These are phyloP conservation scores for Lentinula lateritia DNA, from an alignment of 768 basidiomycete species.

Conservation along the genomic window DNA sequence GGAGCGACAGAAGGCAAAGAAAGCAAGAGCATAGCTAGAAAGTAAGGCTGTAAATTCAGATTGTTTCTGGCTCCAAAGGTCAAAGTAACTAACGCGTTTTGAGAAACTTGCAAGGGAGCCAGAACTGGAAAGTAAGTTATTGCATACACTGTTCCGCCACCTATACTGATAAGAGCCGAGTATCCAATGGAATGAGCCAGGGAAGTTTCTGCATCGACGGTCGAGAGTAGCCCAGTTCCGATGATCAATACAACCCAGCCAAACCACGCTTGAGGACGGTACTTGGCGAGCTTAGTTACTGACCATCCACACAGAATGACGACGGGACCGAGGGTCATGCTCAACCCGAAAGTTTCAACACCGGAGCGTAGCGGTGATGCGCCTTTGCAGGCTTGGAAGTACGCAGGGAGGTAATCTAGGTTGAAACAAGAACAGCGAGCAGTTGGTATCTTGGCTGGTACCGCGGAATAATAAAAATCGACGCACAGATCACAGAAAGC, in stretches of 20 bases:
- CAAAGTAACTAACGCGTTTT: conserved; percentile 24
- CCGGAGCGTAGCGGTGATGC: conserved; percentile 24
- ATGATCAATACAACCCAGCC: conserved; percentile 24
- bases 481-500: not conserved
- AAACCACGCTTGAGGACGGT: conserved; percentile 25
- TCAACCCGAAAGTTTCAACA: conserved; percentile 7
- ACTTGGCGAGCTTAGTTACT: conserved; percentile 21
- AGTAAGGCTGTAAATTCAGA: not conserved
- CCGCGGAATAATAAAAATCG: conserved; percentile 25
- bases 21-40: conserved; percentile 31
- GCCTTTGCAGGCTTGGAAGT: conserved; percentile 36
- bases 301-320: conserved; percentile 24
- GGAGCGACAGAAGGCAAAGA: conserved; percentile 31
- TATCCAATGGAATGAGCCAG: conserved; percentile 17
- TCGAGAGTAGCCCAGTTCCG: conserved; percentile 29
- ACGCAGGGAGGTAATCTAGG: conserved; percentile 17
- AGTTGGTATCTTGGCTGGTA: not conserved
- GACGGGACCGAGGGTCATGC: conserved; percentile 6
- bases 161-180: conserved; percentile 18
- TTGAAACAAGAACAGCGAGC: not conserved
- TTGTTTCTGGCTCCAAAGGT: no score
- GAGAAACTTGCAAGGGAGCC: conserved; percentile 33
- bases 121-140: conserved; percentile 38
- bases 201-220: conserved; percentile 19
- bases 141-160: conserved; percentile 19